These are phyloP conservation scores for Paraphysoderma sedebokerense DNA, from an alignment of 371 early-diverging fungal species.

Conservation along the genomic window DNA sequence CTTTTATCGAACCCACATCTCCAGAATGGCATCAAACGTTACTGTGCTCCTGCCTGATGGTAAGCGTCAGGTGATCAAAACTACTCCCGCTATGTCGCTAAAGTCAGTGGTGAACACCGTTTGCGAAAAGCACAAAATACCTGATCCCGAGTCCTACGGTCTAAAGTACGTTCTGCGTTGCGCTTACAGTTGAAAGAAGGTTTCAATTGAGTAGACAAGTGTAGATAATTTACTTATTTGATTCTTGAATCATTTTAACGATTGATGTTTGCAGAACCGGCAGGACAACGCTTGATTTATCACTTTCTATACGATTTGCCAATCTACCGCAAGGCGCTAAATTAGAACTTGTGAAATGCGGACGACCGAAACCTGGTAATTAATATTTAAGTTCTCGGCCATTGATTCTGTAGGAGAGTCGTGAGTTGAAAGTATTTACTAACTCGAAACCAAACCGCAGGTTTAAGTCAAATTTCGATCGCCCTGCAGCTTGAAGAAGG, in stretches of 20 bases:
- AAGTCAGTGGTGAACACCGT: slow-evolving; percentile 11
- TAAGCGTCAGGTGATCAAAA: slow-evolving; percentile 4
- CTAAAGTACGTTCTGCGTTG: background rate
- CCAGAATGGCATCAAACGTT: background rate
- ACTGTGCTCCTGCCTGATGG: background rate
- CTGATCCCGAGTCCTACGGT: slow-evolving; percentile 5
- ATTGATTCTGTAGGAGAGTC: too few species aligned
- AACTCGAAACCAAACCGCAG: background rate
- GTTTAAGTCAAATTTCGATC: slow-evolving; percentile 21
- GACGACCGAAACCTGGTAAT: too few species aligned
- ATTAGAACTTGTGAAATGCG: slow-evolving; percentile 13
- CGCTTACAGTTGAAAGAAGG: too few species aligned
- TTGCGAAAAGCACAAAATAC: slow-evolving; percentile 7
- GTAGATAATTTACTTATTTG: too few species aligned
- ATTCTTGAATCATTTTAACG: too few species aligned
- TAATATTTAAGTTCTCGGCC: too few species aligned
- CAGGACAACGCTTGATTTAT: slow-evolving; percentile 23
- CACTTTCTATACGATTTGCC: slow-evolving; percentile 35
- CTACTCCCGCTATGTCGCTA: slow-evolving; percentile 16
- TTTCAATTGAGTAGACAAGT: too few species aligned
- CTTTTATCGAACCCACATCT: too few species aligned
- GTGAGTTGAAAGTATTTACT: too few species aligned
- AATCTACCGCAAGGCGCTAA: slow-evolving; percentile 38
- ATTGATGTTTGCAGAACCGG: too few species aligned
- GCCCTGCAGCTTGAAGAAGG: slow-evolving; percentile 36